Evolutionary conservation across 2,329 filamentous ascomycete species (phyloP).

Genomic region (Trichoderma semiorbis): DNA sequence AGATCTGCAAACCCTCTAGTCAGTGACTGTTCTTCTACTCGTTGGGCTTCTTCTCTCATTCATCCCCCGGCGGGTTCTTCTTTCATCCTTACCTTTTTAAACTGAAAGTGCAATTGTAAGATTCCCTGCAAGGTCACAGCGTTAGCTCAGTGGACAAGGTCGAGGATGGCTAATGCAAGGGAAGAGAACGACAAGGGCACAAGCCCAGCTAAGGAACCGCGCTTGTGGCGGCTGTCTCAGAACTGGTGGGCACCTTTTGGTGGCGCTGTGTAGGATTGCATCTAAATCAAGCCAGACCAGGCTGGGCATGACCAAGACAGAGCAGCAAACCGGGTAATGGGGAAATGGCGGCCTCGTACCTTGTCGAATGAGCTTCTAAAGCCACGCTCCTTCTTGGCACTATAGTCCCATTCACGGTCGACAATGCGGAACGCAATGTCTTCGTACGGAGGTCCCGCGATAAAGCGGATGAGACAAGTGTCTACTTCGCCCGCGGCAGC

Average conservation of each 20-base stretch:
- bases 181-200: neutral
- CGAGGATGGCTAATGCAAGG: neutral
- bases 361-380: slow-evolving; percentile 98
- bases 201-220: slow-evolving; percentile 11
- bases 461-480: slow-evolving; percentile 93
- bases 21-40: neutral
- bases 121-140: slow-evolving; percentile 62
- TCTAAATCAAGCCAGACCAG: slow-evolving; percentile 6
- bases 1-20: slow-evolving; percentile 43
- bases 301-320: slow-evolving; percentile 9
- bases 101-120: slow-evolving; percentile 94
- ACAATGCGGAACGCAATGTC: slow-evolving; percentile 97
- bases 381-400: slow-evolving; percentile 87
- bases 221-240: slow-evolving; percentile 13
- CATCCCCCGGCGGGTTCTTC: neutral
- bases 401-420: slow-evolving; percentile 99
- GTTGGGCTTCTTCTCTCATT: neutral
- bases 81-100: slow-evolving; percentile 74
- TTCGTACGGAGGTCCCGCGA: slow-evolving; percentile 92
- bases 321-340: slow-evolving; percentile 19
- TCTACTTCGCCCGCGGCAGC: slow-evolving; percentile 93
- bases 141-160: slow-evolving; percentile 15
- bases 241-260: neutral
- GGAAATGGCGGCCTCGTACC: slow-evolving; percentile 51
- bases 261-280: slow-evolving; percentile 6